phyloP scores from a whole-genome alignment of 371 early-diverging fungal species.

The Mortierella sp. region DNA sequence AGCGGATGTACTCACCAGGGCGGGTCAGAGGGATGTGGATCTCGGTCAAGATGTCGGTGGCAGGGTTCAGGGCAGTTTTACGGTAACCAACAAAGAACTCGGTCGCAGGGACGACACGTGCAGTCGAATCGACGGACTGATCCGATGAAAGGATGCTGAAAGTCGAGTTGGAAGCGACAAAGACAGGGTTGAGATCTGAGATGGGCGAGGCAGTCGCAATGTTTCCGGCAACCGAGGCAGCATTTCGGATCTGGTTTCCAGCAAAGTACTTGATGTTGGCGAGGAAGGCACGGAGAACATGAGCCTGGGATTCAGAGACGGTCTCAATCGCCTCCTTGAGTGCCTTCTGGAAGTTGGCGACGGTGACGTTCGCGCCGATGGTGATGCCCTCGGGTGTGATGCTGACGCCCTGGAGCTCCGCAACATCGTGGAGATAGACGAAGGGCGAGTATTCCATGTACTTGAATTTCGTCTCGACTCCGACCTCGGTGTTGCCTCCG shows the following conservation, averaged over 20 bases:
- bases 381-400: constrained; percentile 61
- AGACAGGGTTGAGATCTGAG: constrained; percentile 85
- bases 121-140: constrained; percentile 41
- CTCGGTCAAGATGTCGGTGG: constrained; percentile 68
- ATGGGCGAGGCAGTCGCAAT: constrained; percentile 85
- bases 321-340: constrained; percentile 53
- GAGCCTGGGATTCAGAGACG: constrained; percentile 44
- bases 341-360: constrained; percentile 62
- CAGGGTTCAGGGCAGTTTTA: constrained; percentile 69
- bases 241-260: constrained; percentile 82
- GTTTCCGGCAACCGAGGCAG: constrained; percentile 84
- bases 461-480: constrained; percentile 80
- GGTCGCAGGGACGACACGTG: constrained; percentile 64
- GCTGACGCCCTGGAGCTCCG: constrained; percentile 64
- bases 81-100: constrained; percentile 84
- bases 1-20: constrained; percentile 65
- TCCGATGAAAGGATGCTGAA: constrained; percentile 62
- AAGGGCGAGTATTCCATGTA: constrained; percentile 68
- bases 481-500: constrained; percentile 83
- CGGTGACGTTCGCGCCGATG: constrained; percentile 66
- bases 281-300: constrained; percentile 69
- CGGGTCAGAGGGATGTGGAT: constrained; percentile 69
- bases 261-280: constrained; percentile 81
- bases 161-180: constrained; percentile 70
- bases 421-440: constrained; percentile 72